These are phyloP conservation scores for Hemileccinum rubropunctum DNA, from an alignment of 768 basidiomycete genomes.

Conservation along the genomic window DNA sequence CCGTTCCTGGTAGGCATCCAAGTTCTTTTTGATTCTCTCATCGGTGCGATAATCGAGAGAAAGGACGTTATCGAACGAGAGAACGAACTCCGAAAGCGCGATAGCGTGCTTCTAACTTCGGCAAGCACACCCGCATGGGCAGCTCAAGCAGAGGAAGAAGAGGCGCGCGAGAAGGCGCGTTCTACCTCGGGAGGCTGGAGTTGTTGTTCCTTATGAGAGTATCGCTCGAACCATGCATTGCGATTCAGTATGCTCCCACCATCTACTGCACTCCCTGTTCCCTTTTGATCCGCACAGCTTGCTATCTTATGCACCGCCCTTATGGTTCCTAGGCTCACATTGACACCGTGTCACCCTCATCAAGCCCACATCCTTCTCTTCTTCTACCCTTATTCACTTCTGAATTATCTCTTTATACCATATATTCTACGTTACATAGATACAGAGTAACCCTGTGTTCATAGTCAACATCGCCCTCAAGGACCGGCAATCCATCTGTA, in stretches of 20 bases:
- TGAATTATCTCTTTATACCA: slow-evolving; percentile 41
- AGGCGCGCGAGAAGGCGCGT: slow-evolving; percentile 55
- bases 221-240: slow-evolving; percentile 7
- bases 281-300: slow-evolving; percentile 17
- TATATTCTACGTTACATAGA: slow-evolving; percentile 38
- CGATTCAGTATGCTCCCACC: slow-evolving; percentile 18
- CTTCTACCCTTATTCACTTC: slow-evolving; percentile 31
- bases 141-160: slow-evolving; percentile 78
- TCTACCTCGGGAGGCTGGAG: slow-evolving; percentile 55
- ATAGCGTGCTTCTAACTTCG: slow-evolving; percentile 76
- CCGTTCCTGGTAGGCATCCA: slow-evolving; percentile 60
- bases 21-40: slow-evolving; percentile 75
- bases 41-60: slow-evolving; percentile 72
- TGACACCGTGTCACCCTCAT: slow-evolving; percentile 13
- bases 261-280: slow-evolving; percentile 13
- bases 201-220: slow-evolving; percentile 56
- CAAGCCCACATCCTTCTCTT: slow-evolving; percentile 11
- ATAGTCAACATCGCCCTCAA: slow-evolving; percentile 26
- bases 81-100: slow-evolving; percentile 74
- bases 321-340: slow-evolving; percentile 23
- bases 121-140: slow-evolving; percentile 68
- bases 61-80: slow-evolving; percentile 81
- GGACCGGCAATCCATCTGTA: slow-evolving; percentile 7
- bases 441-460: slow-evolving; percentile 36
- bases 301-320: slow-evolving; percentile 24